Base-by-base conservation (phyloP, 495 filamentous ascomycete genomes). In the Hypoxylon fuscum region DNA sequence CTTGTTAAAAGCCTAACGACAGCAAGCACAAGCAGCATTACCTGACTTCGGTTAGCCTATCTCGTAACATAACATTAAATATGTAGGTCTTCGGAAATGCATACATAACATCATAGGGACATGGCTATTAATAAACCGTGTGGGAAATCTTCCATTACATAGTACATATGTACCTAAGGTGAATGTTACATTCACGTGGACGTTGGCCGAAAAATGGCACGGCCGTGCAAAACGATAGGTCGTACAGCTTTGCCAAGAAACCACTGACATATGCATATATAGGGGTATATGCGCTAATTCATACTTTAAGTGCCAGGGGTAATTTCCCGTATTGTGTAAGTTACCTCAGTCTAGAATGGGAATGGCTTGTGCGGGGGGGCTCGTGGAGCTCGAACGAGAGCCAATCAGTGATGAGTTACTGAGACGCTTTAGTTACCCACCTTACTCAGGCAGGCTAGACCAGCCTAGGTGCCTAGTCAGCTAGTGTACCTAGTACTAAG, bases 371-470 rank as follows among this genome's bases (percentile, higher is more conserved):
- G 47, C 58, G 60, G 53, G 60, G 60, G 42, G 29, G 37, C 48
- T 32, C 14, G 48, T 64, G 61, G 61, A 54, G 61, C 61, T 64
- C 32, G 38, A 54, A 50, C 12, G 41, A 48, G 48, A 14, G 23
- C 48, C 57, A 61, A 61, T 61, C 48, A 52, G 21, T 44, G 20
- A 46, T 44, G 45, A 25, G 50, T 42, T 15, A 38, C 27, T 44
- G 37, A 55, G 55, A 59, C 50, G 41, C 54, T 65, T 59, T 55
- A 49, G 23, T 49, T 54, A 34, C 54, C 49, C 32, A 48, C 53
- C n/a, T 54, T 53, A 35, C 55, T 59, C 42, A 49, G 62, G 62
- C 45, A 55, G 58, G 58, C 55, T 55, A 64, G 61, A 29, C 54
- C 54, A 35, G 32, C 42, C 45, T 18, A 55, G 27, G 22, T 27